These are phyloP conservation scores for Pythium sukuiense DNA, from an alignment of 352 stramenopile genomes.

Conservation along the genomic window DNA sequence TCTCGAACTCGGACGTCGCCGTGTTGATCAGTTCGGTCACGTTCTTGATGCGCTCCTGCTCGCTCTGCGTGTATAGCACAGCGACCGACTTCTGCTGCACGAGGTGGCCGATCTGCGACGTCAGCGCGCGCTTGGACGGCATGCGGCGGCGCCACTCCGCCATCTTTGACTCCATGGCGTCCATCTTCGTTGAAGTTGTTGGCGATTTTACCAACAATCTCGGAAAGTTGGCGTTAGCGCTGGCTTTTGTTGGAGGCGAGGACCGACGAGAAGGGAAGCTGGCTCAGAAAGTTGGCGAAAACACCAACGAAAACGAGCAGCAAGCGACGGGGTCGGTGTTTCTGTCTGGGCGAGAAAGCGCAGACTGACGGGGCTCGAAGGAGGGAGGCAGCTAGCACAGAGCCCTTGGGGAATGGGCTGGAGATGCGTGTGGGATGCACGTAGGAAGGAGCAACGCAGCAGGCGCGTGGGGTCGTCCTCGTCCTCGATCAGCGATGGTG, in stretches of 20 bases:
- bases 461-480: conserved; percentile 5
- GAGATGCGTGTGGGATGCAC: neutral
- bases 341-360: conserved; percentile 8
- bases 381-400: neutral
- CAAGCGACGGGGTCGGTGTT: conserved; percentile 1
- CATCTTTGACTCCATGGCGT: conserved; percentile 72
- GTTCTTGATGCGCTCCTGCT: conserved; percentile 73
- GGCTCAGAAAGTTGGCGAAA: conserved; percentile 13
- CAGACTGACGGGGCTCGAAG: neutral
- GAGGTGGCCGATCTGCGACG: conserved; percentile 60
- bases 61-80: conserved; percentile 70
- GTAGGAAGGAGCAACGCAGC: neutral
- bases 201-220: neutral
- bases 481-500: conserved; percentile 4
- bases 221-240: neutral
- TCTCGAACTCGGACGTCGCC: conserved; percentile 74
- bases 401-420: neutral
- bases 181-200: conserved; percentile 25
- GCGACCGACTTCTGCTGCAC: conserved; percentile 82
- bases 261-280: neutral
- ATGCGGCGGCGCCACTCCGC: conserved; percentile 61
- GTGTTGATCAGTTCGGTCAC: conserved; percentile 68
- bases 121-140: conserved; percentile 71
- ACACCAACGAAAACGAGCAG: neutral
- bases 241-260: neutral